Percentiles rank a stretch among this genome's conserved stretches.
Evolutionary conservation across 139 green algal genomes (phyloP).

Genomic region (Mychonastes homosphaera): DNA sequence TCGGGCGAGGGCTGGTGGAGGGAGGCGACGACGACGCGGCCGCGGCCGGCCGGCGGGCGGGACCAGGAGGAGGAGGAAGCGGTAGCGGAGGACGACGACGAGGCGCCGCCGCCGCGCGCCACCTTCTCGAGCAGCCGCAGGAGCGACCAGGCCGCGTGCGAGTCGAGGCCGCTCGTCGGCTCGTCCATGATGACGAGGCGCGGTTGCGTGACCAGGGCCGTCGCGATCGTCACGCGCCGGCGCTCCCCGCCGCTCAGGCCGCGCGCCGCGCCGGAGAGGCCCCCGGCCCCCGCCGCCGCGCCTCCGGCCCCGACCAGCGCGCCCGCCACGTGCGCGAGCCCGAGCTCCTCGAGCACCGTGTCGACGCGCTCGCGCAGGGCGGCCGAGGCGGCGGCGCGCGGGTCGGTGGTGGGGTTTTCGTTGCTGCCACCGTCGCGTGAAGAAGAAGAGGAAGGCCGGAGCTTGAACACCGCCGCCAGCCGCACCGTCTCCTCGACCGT

Average conservation of each 20-base stretch:
- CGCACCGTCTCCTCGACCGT: constrained; percentile 45
- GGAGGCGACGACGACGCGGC: constrained; percentile 42
- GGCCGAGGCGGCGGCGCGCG: background rate
- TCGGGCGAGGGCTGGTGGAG: constrained; percentile 48
- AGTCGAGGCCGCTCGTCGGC: constrained; percentile 48
- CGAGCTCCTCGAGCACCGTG: constrained; percentile 31
- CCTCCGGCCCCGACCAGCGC: constrained; percentile 29
- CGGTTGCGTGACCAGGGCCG: constrained; percentile 42
- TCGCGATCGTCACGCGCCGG: constrained; percentile 38
- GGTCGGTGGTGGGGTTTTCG: background rate
- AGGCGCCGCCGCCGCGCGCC: too few relatives aligned
- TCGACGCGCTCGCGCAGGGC: constrained; percentile 7
- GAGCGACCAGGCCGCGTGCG: constrained; percentile 31
- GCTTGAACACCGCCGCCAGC: background rate
- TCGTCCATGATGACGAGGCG: constrained; percentile 23
- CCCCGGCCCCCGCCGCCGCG: background rate
- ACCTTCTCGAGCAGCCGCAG: constrained; percentile 37
- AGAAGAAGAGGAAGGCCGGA: background rate
- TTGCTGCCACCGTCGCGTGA: background rate
- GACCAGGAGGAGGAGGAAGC: background rate
- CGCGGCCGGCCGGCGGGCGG: constrained; percentile 1
- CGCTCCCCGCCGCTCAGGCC: constrained; percentile 43
- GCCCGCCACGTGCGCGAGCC: constrained; percentile 26
- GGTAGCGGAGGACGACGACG: too few relatives aligned
- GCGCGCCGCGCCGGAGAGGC: constrained; percentile 16